A percentile compares a stretch with the other conserved stretches of the same genome.
Conservation (phyloP, 441 rosid species). For the Sinapis alba region DNA sequence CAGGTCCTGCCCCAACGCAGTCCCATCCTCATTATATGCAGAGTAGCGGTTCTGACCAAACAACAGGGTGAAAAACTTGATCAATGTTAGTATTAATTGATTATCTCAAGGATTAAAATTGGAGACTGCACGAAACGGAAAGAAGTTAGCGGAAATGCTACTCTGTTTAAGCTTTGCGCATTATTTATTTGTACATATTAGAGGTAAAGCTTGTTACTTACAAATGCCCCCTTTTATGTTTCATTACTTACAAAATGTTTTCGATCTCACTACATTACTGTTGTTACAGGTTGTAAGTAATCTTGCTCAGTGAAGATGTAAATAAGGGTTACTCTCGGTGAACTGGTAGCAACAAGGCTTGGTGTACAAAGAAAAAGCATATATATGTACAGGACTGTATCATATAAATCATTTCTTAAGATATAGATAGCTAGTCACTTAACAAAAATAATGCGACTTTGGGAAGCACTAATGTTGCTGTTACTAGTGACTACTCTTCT, state of each 20-base stretch:
- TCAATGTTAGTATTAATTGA: slow-evolving; percentile 47
- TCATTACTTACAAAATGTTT: slow-evolving; percentile 4
- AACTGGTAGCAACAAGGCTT: slow-evolving; percentile 34
- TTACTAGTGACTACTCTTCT: no score
- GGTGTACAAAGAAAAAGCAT: slow-evolving; percentile 32
- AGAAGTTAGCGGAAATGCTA: slow-evolving; percentile 75
- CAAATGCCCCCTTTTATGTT: not conserved
- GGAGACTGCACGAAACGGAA: slow-evolving; percentile 28
- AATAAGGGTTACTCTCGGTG: slow-evolving; percentile 46
- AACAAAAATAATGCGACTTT: no score
- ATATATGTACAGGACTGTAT: no score
- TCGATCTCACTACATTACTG: not conserved
- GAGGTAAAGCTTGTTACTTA: slow-evolving; percentile 54
- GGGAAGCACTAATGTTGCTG: no score
- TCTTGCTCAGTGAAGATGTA: slow-evolving; percentile 73
- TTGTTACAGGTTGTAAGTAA: slow-evolving; percentile 66
- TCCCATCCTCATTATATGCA: slow-evolving; percentile 75
- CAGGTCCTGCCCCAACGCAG: slow-evolving; percentile 54
- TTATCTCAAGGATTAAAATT: not conserved
- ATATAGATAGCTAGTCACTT: no score
- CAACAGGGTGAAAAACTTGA: slow-evolving; percentile 70
- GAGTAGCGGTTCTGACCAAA: slow-evolving; percentile 84
- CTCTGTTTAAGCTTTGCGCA: slow-evolving; percentile 30
- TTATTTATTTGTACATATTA: slow-evolving; percentile 71
- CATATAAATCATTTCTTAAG: no score